Base-by-base conservation (phyloP, 2,329 filamentous ascomycete genomes). In the Monosporascus sp. region DNA sequence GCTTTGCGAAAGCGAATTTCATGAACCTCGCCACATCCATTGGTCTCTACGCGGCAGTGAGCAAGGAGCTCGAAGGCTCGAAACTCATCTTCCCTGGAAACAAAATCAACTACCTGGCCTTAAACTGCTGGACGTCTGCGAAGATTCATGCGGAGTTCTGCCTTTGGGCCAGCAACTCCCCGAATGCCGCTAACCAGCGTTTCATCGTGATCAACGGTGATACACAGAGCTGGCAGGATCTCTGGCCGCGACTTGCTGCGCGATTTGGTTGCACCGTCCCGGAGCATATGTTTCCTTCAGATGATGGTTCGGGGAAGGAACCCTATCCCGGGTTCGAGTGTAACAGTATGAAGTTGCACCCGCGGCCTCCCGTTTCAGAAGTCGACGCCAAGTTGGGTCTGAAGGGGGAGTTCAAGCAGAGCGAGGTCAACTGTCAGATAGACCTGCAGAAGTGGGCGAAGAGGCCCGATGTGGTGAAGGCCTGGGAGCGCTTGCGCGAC, bases 171-270 rank as follows among this genome's bases (percentile, higher is more conserved):
- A 60, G 50, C 46, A 53, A 52, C 11, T 20, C 54, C 7, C 64
- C 68, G 2, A 59, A 63, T 3, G 67, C 69, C 1, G 67, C 59
- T 7, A 71, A 74, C 53, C 60, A 76, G 51, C 71, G 69, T 2
- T 75, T 75, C 63, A 74, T 75, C 55, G 66, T 73, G 7, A 63
- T 70, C 41, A 74, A 75, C 46, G 73, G 72, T 41, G 72, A 76
- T 53, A 60, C 64, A 1, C 66, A 73, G 55, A 70, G 63, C 51
- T 75, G 72, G 70, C 68, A 73, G 58, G 68, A 70, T 49, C 55
- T 76, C 54, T 76, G 72, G 72, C 73, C 74, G 4, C 68, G 64
- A 17, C 47, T 76, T 2, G 69, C 70, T 0, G 44, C 56, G 16
- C 63, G 68, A 27, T 75, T 74, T 49, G 68, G 68, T 0, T 59